Base-by-base conservation (phyloP, 805 yeast genomes). In the Saccharomyces mikatae region DNA sequence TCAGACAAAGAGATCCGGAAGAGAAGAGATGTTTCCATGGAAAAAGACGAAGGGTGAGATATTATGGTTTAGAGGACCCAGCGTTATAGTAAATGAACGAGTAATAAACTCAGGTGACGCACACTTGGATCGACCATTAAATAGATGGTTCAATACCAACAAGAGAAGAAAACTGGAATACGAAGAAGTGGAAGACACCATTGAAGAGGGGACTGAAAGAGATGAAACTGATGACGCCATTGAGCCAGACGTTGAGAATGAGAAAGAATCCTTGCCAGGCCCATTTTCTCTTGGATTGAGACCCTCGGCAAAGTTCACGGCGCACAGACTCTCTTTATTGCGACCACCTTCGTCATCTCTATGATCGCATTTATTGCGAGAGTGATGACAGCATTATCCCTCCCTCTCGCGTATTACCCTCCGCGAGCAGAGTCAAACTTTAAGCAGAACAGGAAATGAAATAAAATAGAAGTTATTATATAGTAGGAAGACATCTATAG, bases 251-350 rank as follows among this genome's bases (percentile, higher is more conserved):
- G 67, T 67, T 1, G 47, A 49, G 17, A 53, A 59, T 36, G 66
- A 62, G 50, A 55, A 51, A 22, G 58, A 60, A 6, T 36, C 51
- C 6, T 49, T 63, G 10, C 64, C 65, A 27, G 64, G 61, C 29
- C 56, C 70, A 8, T 65, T 62, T 51, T 56, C 64, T 6, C 50
- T 59, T 11, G 69, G 70, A 9, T 52, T 76, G 63, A 52, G 95
- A 5, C 95, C 89, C 63, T 80, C 87, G 51, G 88, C 89, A 1
- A 76, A 77, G 62, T 90, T 87, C 64, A 68, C 89, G 65, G 87
- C 89, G 1, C 83, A 79, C 79, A 81, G 78, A 64, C 51, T 68
- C 17, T 54, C 44, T 8, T 17, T n/a, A 24, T 17, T 36, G 44
- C 44, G 44, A 22, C 24, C 44, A 17, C 44, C 44, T 36, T 36